Conservation (phyloP, 352 stramenopile species). For the Phytophthora sp. region DNA sequence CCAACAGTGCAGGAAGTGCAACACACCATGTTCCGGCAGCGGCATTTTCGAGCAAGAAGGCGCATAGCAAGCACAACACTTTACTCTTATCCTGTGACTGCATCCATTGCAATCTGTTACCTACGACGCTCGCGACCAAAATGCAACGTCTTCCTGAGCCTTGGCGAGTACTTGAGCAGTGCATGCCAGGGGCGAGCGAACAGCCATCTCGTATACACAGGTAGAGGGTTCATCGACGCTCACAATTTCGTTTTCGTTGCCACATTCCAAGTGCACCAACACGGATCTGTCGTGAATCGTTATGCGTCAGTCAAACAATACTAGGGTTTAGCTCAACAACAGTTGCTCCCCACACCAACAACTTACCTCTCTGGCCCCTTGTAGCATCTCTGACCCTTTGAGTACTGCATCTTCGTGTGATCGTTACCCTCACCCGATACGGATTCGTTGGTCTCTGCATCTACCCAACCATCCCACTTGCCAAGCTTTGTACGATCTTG, state of each 20-base stretch:
- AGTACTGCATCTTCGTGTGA: constrained; percentile 78
- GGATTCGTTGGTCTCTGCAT: constrained; percentile 1
- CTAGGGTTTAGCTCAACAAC: background rate
- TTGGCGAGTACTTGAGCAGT: constrained; percentile 50
- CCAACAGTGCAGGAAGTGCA: too few relatives aligned
- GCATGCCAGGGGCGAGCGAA: constrained; percentile 72
- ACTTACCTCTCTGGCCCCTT: constrained; percentile 85
- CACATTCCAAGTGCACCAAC: constrained; percentile 82
- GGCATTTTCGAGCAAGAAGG: too few relatives aligned
- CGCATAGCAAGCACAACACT: too few relatives aligned
- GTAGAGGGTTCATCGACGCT: constrained; percentile 93
- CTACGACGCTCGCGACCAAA: constrained; percentile 43
- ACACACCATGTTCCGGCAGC: too few relatives aligned
- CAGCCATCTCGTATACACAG: constrained; percentile 91
- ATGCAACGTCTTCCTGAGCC: constrained; percentile 53
- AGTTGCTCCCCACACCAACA: background rate
- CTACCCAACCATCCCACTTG: constrained; percentile 70
- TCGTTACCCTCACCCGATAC: constrained; percentile 17
- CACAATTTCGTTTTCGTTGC: constrained; percentile 78
- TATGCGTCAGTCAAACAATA: constrained; percentile 3
- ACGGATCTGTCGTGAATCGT: constrained; percentile 48
- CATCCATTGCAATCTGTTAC: background rate
- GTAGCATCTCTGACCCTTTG: constrained; percentile 89
- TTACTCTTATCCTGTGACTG: too few relatives aligned
- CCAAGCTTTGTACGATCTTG: constrained; percentile 85